Percentiles rank a stretch among this genome's conserved stretches.
These are phyloP conservation scores for Cyphellophora europaea DNA, from an alignment of 2,329 filamentous ascomycete genomes.

Conservation along the genomic window DNA sequence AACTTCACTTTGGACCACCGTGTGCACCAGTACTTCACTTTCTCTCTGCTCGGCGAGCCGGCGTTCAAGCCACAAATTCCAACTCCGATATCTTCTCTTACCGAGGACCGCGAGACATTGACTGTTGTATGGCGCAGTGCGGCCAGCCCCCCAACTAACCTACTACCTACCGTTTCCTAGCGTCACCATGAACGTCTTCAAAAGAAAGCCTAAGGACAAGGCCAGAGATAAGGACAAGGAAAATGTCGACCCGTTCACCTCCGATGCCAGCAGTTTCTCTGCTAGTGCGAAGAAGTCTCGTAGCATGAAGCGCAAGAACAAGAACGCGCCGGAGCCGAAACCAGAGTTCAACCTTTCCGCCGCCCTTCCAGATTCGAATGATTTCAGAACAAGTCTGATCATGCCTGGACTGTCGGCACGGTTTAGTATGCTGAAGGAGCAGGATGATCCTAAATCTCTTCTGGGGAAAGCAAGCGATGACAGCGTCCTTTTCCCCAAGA, in stretches of 20 bases:
- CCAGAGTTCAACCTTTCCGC: conserved; percentile 60
- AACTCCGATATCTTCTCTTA: too few species aligned
- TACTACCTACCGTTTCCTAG: too few species aligned
- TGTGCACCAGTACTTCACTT: too few species aligned
- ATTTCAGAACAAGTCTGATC: conserved; percentile 89
- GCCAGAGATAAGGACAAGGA: too few species aligned
- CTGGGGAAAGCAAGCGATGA: conserved; percentile 93
- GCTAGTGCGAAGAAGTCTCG: conserved; percentile 13
- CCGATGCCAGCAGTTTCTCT: neutral
- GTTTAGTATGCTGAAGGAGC: conserved; percentile 93
- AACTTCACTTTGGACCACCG: too few species aligned
- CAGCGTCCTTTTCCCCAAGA: conserved; percentile 76
- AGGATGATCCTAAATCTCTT: conserved; percentile 81
- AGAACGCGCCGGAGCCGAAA: conserved; percentile 41
- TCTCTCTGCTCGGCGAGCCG: too few species aligned
- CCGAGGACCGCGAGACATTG: too few species aligned
- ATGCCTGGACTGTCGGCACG: conserved; percentile 92
- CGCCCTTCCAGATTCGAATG: conserved; percentile 71
- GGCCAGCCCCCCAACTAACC: too few species aligned
- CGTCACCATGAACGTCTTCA: conserved; percentile 19
- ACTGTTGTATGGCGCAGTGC: too few species aligned
- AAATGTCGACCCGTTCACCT: conserved; percentile 2
- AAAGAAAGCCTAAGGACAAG: conserved; percentile 18
- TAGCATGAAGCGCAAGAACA: conserved; percentile 38
- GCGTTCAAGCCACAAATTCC: too few species aligned